phyloP scores from a whole-genome alignment of 2,329 filamentous ascomycete species.

The Colletotrichum euphorbiae region DNA sequence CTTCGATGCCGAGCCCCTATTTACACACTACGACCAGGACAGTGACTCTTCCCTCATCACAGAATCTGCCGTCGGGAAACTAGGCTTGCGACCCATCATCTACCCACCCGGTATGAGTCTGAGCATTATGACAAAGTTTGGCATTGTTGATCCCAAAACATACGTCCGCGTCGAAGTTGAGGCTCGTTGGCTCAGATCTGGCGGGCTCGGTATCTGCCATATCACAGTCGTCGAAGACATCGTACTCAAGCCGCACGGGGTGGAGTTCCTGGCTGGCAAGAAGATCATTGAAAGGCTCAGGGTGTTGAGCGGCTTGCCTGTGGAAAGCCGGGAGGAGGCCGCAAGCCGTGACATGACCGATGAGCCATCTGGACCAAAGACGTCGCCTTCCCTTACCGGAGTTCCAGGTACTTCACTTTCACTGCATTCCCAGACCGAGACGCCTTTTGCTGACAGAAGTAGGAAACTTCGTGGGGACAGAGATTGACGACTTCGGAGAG shows the following conservation, averaged over 20 bases:
- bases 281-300: background rate
- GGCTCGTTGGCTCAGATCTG: background rate
- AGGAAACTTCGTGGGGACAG: background rate
- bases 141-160: background rate
- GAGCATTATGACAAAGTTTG: background rate
- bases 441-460: background rate
- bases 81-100: background rate
- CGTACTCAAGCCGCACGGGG: background rate
- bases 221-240: background rate
- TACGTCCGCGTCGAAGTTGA: background rate
- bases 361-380: background rate
- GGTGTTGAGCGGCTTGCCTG: background rate
- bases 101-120: background rate
- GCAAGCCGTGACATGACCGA: background rate
- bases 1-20: background rate
- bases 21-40: background rate
- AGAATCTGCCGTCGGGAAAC: background rate
- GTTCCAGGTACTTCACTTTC: background rate
- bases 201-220: background rate
- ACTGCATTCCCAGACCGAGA: background rate
- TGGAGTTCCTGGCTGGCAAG: background rate
- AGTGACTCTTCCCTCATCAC: background rate
- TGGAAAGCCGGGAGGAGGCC: background rate
- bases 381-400: background rate
- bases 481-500: background rate